Conservation (phyloP, 2,329 filamentous ascomycete species). For the Amylocarpus encephaloides region DNA sequence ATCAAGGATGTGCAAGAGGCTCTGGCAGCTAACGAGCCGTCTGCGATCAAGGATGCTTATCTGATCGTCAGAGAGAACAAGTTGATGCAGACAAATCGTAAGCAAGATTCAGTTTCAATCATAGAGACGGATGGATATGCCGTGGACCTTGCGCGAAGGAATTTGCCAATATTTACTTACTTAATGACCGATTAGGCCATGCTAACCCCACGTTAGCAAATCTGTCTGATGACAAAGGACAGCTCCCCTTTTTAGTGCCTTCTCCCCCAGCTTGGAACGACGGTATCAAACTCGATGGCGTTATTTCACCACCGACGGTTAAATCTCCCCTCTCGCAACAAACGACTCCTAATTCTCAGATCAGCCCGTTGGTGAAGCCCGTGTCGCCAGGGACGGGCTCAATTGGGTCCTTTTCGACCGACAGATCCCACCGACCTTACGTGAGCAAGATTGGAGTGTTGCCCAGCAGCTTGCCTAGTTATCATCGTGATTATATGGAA, state of each 20-base stretch:
- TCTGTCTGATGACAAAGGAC: constrained; percentile 29
- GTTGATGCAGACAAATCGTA: constrained; percentile 90
- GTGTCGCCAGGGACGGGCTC: constrained; percentile 31
- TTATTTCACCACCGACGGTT: constrained; percentile 15
- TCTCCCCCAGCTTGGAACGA: constrained; percentile 48
- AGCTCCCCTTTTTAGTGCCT: constrained; percentile 44
- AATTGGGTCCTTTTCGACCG: constrained; percentile 19
- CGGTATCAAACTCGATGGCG: constrained; percentile 26
- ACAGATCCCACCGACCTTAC: constrained; percentile 29
- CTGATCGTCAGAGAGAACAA: constrained; percentile 97
- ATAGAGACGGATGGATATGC: background rate
- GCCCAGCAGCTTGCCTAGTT: constrained; percentile 82
- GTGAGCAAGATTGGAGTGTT: constrained; percentile 85
- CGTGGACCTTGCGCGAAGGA: background rate
- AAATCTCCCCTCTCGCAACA: constrained; percentile 11
- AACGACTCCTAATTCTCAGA: constrained; percentile 12
- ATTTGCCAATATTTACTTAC: background rate
- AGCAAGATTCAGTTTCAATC: constrained; percentile 37
- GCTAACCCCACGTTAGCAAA: constrained; percentile 26
- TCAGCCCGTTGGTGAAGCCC: constrained; percentile 24
- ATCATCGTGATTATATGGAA: constrained; percentile 87
- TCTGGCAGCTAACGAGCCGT: constrained; percentile 83
- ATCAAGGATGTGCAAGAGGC: constrained; percentile 94
- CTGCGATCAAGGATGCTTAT: constrained; percentile 97
- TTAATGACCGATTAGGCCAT: background rate